A percentile compares a stretch with the other conserved stretches of the same genome.
Evolutionary conservation across 306 rosid species (phyloP).

Genomic region (Inga leiocalycina): DNA sequence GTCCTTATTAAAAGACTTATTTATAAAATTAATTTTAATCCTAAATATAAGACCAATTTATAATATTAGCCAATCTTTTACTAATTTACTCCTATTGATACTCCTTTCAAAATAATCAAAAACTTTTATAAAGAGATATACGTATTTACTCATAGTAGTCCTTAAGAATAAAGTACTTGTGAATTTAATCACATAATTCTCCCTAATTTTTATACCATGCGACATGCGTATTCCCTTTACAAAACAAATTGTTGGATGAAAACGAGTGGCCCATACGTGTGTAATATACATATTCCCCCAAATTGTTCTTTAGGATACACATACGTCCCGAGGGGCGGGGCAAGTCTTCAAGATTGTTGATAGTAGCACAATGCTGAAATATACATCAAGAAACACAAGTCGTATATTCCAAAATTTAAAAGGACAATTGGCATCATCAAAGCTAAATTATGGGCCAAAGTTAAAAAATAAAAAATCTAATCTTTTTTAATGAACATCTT

Average conservation of each 20-base stretch:
- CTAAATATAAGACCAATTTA: no score
- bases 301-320: neutral
- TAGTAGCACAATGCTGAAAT: neutral
- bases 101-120: no score
- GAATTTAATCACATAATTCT: neutral
- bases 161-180: neutral
- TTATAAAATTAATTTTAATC: no score
- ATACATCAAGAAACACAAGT: conserved; percentile 8
- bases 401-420: neutral
- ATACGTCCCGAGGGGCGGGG: neutral
- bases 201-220: neutral
- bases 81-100: no score
- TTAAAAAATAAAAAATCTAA: neutral
- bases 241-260: neutral
- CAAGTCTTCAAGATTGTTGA: conserved; percentile 9
- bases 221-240: neutral
- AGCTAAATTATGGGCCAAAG: neutral
- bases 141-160: neutral
- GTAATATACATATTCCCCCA: neutral
- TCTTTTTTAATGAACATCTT: conserved; percentile 63
- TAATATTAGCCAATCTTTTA: no score
- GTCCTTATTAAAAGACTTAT: no score
- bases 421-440: neutral
- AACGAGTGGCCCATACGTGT: neutral
- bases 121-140: no score